Base-by-base conservation (phyloP, 208 protist species). In the Balamuthia mandrillaris region DNA sequence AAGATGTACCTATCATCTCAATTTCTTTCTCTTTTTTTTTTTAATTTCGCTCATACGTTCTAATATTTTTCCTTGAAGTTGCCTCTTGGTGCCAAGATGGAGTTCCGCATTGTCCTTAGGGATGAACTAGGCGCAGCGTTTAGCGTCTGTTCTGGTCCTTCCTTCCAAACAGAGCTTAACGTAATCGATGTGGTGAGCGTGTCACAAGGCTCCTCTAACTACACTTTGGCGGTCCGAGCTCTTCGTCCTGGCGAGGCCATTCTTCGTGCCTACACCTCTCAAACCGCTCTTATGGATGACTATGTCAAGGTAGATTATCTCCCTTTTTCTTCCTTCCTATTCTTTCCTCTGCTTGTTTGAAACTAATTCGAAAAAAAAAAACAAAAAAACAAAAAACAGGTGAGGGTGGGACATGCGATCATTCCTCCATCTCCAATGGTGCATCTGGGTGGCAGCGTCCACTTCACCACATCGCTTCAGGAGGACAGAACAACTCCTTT, bases 281-380 rank as follows among this genome's bases (percentile, higher is more conserved):
- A 33, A 35, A 66, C 35, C 35, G 41, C 44, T 65, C 49, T 42
- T 7, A 47, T 82, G 27, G 75, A 82, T 31, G 75, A 82, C 51
- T 82, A 82, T n/a, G 75, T 82, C 27, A 82, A 82, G 52, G 75
- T 82, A 6, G n/a, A n/a, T n/a, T n/a, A n/a, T n/a, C n/a, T n/a
- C n/a, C n/a, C 16, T 0, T 24, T 33, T 35, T 21, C 12, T 29
- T 79, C 56, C 42, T 56, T 24, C 49, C 49, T 31, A 6, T 42
- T 33, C 33, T 9, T 33, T 3, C 45, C 37, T 29, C 2, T 3
- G 9, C 14, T 9, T 37, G 37, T 24, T 47, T 6, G 7, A 75
- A 1, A 12, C 29, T 66, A 9, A 35, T 10, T 35, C 35, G 49
- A 31, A 5, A 14, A 14, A 2, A 6, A 60, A 12, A n/a, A 24